Percentiles rank a stretch among this genome's conserved stretches.
Evolutionary conservation across 1,284 basidiomycete species (phyloP).

Genomic region (Takashimella tepidaria): DNA sequence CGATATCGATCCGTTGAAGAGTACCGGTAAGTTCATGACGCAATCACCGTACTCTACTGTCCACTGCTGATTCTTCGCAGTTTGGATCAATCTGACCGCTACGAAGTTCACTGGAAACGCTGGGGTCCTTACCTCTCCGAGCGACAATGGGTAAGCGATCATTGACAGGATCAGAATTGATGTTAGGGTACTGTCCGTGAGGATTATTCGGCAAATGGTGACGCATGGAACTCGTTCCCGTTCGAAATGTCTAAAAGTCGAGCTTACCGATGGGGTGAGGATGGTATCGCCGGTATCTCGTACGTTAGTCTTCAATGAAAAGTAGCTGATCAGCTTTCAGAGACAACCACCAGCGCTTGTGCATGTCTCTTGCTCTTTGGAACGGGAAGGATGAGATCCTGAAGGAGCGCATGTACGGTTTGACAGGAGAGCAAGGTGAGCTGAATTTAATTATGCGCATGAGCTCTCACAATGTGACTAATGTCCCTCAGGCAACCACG

Average conservation of each 20-base stretch:
- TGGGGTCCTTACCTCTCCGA: constrained; percentile 98
- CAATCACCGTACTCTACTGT: no score
- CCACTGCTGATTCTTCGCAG: constrained; percentile 63
- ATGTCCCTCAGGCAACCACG: constrained; percentile 70
- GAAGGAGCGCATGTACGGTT: constrained; percentile 90
- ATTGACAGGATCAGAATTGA: constrained; percentile 2
- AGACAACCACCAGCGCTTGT: constrained; percentile 91
- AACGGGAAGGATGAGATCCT: constrained; percentile 91
- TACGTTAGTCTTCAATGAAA: constrained; percentile 18
- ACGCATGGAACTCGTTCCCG: constrained; percentile 97
- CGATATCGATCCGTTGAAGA: constrained; percentile 47
- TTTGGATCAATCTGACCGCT: constrained; percentile 62
- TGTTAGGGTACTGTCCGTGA: constrained; percentile 93
- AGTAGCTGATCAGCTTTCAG: constrained; percentile 12
- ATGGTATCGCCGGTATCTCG: constrained; percentile 91
- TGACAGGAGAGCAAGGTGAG: constrained; percentile 78
- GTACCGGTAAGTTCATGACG: constrained; percentile 25
- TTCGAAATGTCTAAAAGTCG: constrained; percentile 91
- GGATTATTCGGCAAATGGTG: constrained; percentile 92
- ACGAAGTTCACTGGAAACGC: constrained; percentile 84
- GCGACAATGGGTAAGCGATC: constrained; percentile 80
- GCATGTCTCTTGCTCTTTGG: constrained; percentile 87
- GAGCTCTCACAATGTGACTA: neutral
- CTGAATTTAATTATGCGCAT: neutral
- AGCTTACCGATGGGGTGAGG: constrained; percentile 97